phyloP scores from a whole-genome alignment of 2,329 filamentous ascomycete genomes.

The Ophiostoma pallidulum region DNA sequence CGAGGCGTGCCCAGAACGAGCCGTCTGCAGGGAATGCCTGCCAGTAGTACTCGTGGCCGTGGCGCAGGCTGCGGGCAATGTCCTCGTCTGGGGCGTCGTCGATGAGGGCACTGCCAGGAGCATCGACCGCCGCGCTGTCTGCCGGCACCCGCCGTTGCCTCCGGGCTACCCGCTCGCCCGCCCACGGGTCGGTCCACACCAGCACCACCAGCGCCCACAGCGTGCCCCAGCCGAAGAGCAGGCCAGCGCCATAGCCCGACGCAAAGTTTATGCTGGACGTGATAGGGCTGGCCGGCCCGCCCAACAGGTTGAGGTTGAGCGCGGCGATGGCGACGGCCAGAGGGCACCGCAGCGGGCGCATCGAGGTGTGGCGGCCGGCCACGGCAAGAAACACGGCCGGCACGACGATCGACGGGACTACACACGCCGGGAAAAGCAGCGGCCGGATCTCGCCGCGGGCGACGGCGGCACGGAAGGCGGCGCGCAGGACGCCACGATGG shows the following conservation, averaged over 20 bases:
- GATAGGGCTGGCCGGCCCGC: conserved; percentile 5
- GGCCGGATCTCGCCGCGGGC: conserved; percentile 24
- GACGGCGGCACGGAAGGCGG: conserved; percentile 9
- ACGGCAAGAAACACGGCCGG: conserved; percentile 47
- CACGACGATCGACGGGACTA: conserved; percentile 39
- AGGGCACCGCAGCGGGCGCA: conserved; percentile 34
- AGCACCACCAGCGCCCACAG: conserved; percentile 40
- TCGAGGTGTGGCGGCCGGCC: conserved; percentile 30
- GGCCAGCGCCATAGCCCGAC: conserved; percentile 39
- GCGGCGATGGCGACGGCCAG: conserved; percentile 34
- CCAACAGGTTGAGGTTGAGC: conserved; percentile 33
- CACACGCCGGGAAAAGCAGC: conserved; percentile 42
- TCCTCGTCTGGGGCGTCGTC: conserved; percentile 19
- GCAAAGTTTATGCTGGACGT: conserved; percentile 44
- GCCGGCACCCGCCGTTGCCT: not conserved
- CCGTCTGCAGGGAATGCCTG: conserved; percentile 45
- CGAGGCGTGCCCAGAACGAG: conserved; percentile 39
- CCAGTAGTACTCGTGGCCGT: conserved; percentile 46
- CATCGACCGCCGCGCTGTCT: not conserved
- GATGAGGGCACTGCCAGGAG: no score
- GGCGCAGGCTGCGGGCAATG: conserved; percentile 20
- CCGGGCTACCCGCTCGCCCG: conserved; percentile 39
- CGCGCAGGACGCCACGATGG: conserved; percentile 13
- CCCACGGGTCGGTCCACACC: conserved; percentile 44
- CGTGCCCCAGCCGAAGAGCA: conserved; percentile 42